Percentiles rank a stretch among this genome's conserved stretches.
phyloP scores from a whole-genome alignment of 768 basidiomycete genomes.

The Tylopilus vinaceipallidus region DNA sequence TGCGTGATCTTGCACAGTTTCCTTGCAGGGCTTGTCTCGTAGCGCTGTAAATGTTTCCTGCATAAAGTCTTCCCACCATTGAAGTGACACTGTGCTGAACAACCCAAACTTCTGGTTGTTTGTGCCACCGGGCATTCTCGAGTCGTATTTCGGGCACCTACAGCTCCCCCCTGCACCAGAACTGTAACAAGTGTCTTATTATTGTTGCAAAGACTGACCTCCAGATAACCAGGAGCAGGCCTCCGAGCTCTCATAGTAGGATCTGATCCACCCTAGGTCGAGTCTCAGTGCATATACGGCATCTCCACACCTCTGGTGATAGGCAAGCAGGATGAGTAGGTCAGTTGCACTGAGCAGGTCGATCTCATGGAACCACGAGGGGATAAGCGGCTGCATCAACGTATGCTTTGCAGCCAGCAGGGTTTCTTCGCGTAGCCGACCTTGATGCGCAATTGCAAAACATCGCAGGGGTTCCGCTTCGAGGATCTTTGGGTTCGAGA shows the following conservation, averaged over 20 bases:
- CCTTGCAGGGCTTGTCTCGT: background rate
- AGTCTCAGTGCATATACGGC: constrained; percentile 6
- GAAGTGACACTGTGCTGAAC: background rate
- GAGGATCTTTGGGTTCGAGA: constrained; percentile 20
- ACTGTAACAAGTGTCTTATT: too few relatives aligned
- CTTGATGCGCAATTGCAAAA: constrained; percentile 31
- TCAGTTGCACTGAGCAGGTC: constrained; percentile 25
- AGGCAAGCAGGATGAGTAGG: constrained; percentile 24
- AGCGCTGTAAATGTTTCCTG: background rate
- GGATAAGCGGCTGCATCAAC: constrained; percentile 25
- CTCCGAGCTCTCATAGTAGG: background rate
- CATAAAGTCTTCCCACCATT: background rate
- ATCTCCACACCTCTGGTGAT: constrained; percentile 15
- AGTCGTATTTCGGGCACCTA: background rate
- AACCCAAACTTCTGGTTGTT: background rate
- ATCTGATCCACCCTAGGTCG: constrained; percentile 14
- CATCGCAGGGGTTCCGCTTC: constrained; percentile 24
- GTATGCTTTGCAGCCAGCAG: constrained; percentile 28
- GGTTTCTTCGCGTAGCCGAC: constrained; percentile 21
- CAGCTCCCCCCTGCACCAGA: background rate
- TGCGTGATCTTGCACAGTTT: background rate
- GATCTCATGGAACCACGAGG: constrained; percentile 27
- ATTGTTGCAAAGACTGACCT: too few relatives aligned
- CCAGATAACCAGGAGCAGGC: background rate
- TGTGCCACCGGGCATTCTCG: too few relatives aligned